Evolutionary conservation across 2,329 filamentous ascomycete species (phyloP), one percentile per base, ranked within the genome.

Genomic region (Aspergillus oerlinghausenensis): DNA sequence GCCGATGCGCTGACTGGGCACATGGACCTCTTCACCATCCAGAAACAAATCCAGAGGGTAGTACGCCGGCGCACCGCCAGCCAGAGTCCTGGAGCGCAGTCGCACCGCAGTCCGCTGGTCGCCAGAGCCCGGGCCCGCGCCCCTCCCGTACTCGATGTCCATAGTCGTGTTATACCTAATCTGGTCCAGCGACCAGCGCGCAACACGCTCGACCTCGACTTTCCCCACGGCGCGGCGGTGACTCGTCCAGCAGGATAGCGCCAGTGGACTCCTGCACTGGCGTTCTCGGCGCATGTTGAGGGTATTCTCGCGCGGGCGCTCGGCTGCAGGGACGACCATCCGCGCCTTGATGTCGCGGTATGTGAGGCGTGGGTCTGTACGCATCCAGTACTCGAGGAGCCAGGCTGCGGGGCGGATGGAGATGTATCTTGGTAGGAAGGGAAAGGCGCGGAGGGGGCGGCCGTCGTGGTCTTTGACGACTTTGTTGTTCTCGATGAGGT

Each of bases 361-460:
- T 1, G 60, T 64, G 25, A 71, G 56, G 3, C 68, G 63, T 2
- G 52, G 45, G 47, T 71, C 69, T 3, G 64, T 61, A 5, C 68
- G 61, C 57, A 65, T 64, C 69, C 69, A 71, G 55, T 61, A 70
- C 52, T 71, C 69, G 40, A 71, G 54, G 1, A 71, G 58, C 69
- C 69, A 71, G 6, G 56, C 66, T 1, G 60, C 26, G 4, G 65
- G 60, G 2, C 60, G 58, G n/a, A 59, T 43, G 23, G 67, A 63
- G 51, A 71, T 70, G 52, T 67, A 68, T 4, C 64, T 60, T 6
- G 68, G 69, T 2, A 71, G 59, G 53, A 70, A 67, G 1, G 53
- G 38, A 51, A 68, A 70, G 51, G 63, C 51, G 42, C 63, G 60
- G 21, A 71, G 53, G 8, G 60, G 56, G 17, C 49, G 51, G 10